Percentiles rank a stretch among this genome's conserved stretches.
phyloP scores from a whole-genome alignment of 352 stramenopile species.

The Aphanomyces cochlioides region DNA sequence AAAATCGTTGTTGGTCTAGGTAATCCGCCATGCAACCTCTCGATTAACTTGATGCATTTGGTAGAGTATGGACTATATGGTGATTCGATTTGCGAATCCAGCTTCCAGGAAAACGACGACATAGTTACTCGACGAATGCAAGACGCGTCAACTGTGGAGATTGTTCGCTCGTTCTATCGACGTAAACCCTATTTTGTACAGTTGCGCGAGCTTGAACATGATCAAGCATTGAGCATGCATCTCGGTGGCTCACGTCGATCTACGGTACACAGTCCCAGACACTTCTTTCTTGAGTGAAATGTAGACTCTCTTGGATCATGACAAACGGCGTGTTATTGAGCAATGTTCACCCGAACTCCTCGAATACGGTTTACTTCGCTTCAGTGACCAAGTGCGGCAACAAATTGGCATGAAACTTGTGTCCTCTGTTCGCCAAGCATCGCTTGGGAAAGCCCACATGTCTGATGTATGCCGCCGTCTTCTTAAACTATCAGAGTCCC shows the following conservation, averaged over 20 bases:
- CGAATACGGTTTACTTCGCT: constrained; percentile 12
- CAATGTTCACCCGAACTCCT: constrained; percentile 19
- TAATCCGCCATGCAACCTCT: constrained; percentile 33
- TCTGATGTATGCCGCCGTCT: constrained; percentile 15
- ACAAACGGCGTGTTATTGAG: constrained; percentile 27
- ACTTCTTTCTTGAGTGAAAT: neutral
- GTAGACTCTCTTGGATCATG: constrained; percentile 23
- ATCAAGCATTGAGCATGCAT: constrained; percentile 19
- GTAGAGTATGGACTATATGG: constrained; percentile 27
- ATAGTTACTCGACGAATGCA: constrained; percentile 1
- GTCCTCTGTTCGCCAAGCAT: neutral
- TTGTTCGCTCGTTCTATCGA: constrained; percentile 56
- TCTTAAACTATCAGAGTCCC: constrained; percentile 8
- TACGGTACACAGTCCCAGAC: constrained; percentile 1
- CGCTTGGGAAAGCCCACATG: neutral
- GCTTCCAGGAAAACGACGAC: neutral
- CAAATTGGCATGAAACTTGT: constrained; percentile 12
- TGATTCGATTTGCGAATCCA: constrained; percentile 2
- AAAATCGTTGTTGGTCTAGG: constrained; percentile 56
- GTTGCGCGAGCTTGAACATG: constrained; percentile 47
- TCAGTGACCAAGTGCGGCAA: constrained; percentile 19
- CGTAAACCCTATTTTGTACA: constrained; percentile 70
- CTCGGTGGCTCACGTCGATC: neutral
- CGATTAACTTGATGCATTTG: neutral
- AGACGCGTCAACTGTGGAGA: constrained; percentile 42